A percentile compares a stretch with the other conserved stretches of the same genome.
phyloP scores from a whole-genome alignment of 2,329 filamentous ascomycete genomes.

The Epichloe sibirici region DNA sequence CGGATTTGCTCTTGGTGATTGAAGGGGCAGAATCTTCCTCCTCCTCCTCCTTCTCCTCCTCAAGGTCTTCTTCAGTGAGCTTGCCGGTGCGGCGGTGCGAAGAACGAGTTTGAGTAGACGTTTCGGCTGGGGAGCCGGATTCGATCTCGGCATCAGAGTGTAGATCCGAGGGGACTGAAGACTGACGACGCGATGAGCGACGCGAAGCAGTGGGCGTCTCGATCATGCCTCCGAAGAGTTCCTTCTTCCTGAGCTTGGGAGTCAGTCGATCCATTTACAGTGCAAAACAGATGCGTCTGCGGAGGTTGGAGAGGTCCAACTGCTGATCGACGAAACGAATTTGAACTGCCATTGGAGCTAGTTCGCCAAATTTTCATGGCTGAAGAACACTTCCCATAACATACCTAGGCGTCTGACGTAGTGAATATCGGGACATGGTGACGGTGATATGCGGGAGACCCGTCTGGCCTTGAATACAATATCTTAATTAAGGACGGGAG shows the following conservation, averaged over 20 bases:
- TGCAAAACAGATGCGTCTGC: background rate
- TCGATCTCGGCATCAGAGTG: conserved; percentile 36
- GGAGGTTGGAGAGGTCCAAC: background rate
- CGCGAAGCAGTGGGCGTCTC: conserved; percentile 34
- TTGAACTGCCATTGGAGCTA: background rate
- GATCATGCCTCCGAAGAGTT: conserved; percentile 49
- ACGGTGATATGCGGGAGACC: background rate
- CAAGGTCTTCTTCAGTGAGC: conserved; percentile 37
- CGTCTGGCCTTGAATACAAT: background rate
- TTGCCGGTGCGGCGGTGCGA: conserved; percentile 36
- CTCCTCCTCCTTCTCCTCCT: conserved; percentile 38
- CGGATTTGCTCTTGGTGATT: conserved; percentile 20
- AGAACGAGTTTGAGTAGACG: conserved; percentile 20
- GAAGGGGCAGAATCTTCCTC: conserved; percentile 22
- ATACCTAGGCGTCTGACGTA: conserved; percentile 20
- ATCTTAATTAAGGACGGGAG: background rate
- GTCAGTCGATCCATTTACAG: conserved; percentile 1
- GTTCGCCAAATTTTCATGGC: background rate
- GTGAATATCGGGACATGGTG: conserved; percentile 18
- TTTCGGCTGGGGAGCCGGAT: conserved; percentile 35
- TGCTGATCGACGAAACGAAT: background rate
- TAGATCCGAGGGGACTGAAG: conserved; percentile 31
- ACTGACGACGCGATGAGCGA: conserved; percentile 38
- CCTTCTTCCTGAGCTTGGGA: conserved; percentile 38
- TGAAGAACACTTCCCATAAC: background rate